Base-by-base conservation (phyloP, 176 grass and related monocot species). In the Musa troglodytarum region DNA sequence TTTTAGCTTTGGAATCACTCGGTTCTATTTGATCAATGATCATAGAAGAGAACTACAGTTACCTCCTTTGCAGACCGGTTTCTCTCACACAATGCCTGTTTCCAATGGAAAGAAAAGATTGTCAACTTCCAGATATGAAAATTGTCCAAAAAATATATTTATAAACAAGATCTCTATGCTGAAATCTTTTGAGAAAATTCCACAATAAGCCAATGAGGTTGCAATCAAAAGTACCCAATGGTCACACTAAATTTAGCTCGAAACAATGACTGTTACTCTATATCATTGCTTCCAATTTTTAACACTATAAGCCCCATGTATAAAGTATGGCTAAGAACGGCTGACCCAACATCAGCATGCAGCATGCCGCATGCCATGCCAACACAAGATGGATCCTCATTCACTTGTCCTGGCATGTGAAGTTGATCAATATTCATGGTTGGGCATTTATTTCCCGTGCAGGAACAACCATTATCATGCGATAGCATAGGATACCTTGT, bases 1-100 rank as follows among this genome's bases (percentile, higher is more conserved):
- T 43, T 43, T 43, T 43, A 43, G 34, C 4, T 43, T 43, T 43
- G 34, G 34, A 43, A 43, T 43, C 34, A 43, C 34, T 43, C 34
- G 0, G 34, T 43, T 43, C 4, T 43, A 43, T 43, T 43, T 43
- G 4, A 43, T 43, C 34, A 43, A 43, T 43, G 34, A 43, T 43
- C 34, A 5, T 2, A 68, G 66, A 63, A 83, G 54, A 50, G 50
- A 78, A 73, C 2, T n/a, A 64, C 61, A 69, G 34, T 29, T 91
- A 94, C 88, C 95, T 83, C 88, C 83, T 88, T 94, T 17, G 79
- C 77, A 50, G 90, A 87, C 34, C 34, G 34, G 34, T 43, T 43
- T 43, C 34, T 43, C 34, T 43, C 34, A 43, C 34, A 43, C 34
- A 43, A 43, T 43, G 34, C 34, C 34, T 43, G 34, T 43, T 43